Evolutionary conservation across 306 rosid species (phyloP), one percentile per base, ranked within the genome.

Genomic region (Cyamopsis tetragonoloba): DNA sequence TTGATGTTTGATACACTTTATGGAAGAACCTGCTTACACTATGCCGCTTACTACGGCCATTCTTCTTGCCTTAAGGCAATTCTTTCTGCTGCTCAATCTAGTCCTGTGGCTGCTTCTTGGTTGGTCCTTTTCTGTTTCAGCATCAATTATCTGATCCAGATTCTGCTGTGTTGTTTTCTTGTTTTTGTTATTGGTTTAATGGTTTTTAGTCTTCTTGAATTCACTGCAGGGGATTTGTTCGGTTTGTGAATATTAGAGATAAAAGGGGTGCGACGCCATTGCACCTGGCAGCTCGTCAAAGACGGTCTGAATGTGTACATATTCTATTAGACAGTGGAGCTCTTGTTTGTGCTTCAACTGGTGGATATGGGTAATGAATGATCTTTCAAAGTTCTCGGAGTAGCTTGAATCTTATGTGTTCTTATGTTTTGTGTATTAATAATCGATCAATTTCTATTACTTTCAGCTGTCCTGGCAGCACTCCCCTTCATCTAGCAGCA

Each of bases 231-330:
- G 98, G 98, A 39, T 92, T 87, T 79, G 80, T 75, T 8, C 82
- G 98, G 71, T 92, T 92, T 77, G 93, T 92, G 82, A 92, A 92
- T 77, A 72, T 92, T 66, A 87, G 91, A 81, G 98, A 92, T 68
- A 88, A 81, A 6, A 83, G 69, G 34, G 96, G 98, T 49, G 89
- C 98, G 46, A 92, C 96, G 8, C 98, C 98, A 12, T 71, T 89
- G 82, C 98, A 92, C 46, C 74, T 89, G 70, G 98, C 96, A 3
- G 82, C 96, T 32, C 89, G 96, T 19, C 91, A 77, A 81, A 87
- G 87, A 76, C 74, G 91, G 44, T 80, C 95, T 19, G 89, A 85
- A 76, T 89, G 96, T 68, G 86, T 92, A 10, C 92, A 83, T 78
- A 73, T 84, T 70, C 71, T 92, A 20, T 81, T 92, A 66, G 89